phyloP scores from a whole-genome alignment of 495 filamentous ascomycete species.

The Aspergillus taichungensis region DNA sequence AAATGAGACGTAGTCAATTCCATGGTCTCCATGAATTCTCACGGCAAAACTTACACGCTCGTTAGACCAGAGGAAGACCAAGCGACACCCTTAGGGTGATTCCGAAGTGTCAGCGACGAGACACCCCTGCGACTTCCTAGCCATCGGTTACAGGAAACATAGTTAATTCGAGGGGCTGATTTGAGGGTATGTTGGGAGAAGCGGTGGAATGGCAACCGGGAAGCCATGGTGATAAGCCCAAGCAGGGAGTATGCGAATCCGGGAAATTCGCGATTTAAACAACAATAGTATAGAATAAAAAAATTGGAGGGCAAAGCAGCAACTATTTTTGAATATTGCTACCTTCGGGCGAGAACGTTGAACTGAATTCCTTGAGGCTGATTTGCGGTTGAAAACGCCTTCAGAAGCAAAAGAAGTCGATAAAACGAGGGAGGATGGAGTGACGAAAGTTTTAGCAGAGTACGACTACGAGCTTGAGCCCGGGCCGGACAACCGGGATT shows the following conservation, averaged over 20 bases:
- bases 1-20: background rate
- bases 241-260: too few relatives aligned
- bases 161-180: slow-evolving; percentile 19
- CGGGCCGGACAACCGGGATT: slow-evolving; percentile 26
- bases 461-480: slow-evolving; percentile 4
- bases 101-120: slow-evolving; percentile 6
- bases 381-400: background rate
- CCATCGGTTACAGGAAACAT: slow-evolving; percentile 9
- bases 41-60: slow-evolving; percentile 21
- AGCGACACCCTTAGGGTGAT: background rate
- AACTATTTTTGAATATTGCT: background rate
- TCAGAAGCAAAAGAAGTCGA: background rate
- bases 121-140: slow-evolving; percentile 8
- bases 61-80: slow-evolving; percentile 19
- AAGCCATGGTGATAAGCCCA: slow-evolving; percentile 25
- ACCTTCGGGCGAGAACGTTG: too few relatives aligned
- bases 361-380: background rate
- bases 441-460: slow-evolving; percentile 11
- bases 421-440: background rate
- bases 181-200: slow-evolving; percentile 28
- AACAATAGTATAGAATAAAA: background rate
- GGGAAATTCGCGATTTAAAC: too few relatives aligned
- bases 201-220: slow-evolving; percentile 32
- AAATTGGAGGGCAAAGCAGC: background rate
- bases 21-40: slow-evolving; percentile 2